Percentiles rank a stretch among this genome's conserved stretches.
Conservation (phyloP, 768 basidiomycete genomes). For the Rhodotorula paludigena region DNA sequence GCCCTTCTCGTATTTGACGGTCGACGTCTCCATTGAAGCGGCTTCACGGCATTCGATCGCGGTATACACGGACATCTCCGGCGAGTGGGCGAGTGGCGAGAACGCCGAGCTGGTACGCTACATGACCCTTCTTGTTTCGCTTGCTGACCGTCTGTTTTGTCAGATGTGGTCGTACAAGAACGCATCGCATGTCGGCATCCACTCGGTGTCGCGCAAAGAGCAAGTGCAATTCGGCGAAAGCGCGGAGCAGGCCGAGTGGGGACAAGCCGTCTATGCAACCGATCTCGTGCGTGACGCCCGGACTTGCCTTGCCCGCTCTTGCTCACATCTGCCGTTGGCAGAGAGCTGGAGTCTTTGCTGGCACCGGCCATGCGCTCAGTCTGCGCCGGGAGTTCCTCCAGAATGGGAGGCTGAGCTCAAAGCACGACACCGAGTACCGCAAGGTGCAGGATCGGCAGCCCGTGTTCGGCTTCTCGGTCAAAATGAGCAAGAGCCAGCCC, state of each 20-base stretch:
- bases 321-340: background rate
- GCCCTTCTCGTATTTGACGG: conserved; percentile 22
- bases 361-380: background rate
- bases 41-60: conserved; percentile 1
- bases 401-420: conserved; percentile 13
- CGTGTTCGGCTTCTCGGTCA: conserved; percentile 19
- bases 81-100: conserved; percentile 27
- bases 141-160: no score
- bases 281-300: conserved; percentile 2
- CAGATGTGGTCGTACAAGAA: conserved; percentile 17
- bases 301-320: no score
- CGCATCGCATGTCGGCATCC: background rate
- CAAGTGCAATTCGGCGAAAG: conserved; percentile 9
- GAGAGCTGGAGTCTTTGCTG: background rate
- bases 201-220: conserved; percentile 6
- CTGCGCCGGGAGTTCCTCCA: conserved; percentile 10
- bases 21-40: conserved; percentile 2
- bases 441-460: conserved; percentile 13
- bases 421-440: conserved; percentile 9
- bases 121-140: background rate
- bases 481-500: background rate
- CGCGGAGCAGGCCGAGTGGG: conserved; percentile 29
- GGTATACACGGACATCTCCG: conserved; percentile 28
- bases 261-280: conserved; percentile 5
- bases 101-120: conserved; percentile 12